Evolutionary conservation across 345 rosid genomes (phyloP).

Genomic region (Hirschfeldia incana): DNA sequence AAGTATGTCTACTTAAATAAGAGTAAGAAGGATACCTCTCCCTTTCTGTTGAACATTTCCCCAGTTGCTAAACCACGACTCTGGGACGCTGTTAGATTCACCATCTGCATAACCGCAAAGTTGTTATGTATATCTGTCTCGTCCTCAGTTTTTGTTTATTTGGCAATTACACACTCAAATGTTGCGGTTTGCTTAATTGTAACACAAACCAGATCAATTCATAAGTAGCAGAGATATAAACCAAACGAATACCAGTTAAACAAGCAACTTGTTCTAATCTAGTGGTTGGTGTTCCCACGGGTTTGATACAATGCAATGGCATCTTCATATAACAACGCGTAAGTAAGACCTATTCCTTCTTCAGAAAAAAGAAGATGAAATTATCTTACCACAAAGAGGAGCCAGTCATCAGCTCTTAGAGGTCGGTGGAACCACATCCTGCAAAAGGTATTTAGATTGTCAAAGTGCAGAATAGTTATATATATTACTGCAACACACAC

Average conservation of each 20-base stretch:
- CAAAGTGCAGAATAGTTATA: too few relatives aligned
- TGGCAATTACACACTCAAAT: background rate
- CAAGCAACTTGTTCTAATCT: background rate
- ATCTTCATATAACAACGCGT: background rate
- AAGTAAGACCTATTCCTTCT: background rate
- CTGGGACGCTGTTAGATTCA: constrained; percentile 52
- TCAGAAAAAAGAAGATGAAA: background rate
- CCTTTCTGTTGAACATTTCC: constrained; percentile 71
- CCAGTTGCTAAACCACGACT: constrained; percentile 74
- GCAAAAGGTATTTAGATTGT: background rate
- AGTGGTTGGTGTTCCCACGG: background rate
- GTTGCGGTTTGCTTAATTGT: background rate
- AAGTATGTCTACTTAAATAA: background rate
- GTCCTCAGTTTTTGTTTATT: background rate
- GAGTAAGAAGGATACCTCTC: constrained; percentile 56
- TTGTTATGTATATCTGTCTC: background rate
- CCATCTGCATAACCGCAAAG: constrained; percentile 43
- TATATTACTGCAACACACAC: too few relatives aligned
- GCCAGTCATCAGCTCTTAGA: constrained; percentile 90
- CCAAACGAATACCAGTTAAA: background rate
- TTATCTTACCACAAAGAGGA: constrained; percentile 68
- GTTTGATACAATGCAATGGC: background rate
- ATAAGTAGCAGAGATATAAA: background rate
- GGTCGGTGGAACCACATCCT: constrained; percentile 95
- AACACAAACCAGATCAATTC: background rate